A percentile compares a stretch with the other conserved stretches of the same genome.
Conservation (phyloP, 1,139 yeast species). For the Candida gigantensis region DNA sequence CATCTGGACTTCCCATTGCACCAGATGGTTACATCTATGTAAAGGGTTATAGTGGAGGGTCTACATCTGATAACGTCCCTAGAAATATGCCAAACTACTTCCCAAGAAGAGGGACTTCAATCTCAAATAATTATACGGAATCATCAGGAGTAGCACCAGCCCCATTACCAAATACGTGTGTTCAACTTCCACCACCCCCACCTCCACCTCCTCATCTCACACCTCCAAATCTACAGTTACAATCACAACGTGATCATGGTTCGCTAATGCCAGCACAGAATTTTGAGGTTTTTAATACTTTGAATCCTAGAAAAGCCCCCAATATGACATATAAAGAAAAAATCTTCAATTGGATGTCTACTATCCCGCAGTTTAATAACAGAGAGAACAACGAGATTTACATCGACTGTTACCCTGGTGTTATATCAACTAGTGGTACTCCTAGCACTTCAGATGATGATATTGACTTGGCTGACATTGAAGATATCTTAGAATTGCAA, state of each 20-base stretch:
- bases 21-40: constrained; percentile 4
- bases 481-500: constrained; percentile 53
- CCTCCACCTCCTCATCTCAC: constrained; percentile 1
- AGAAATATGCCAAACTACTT: constrained; percentile 2
- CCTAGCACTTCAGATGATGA: constrained; percentile 15
- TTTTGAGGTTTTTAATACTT: constrained; percentile 19
- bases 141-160: neutral
- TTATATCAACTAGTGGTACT: constrained; percentile 28
- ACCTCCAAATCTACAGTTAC: neutral
- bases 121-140: neutral
- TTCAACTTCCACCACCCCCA: constrained; percentile 1
- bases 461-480: constrained; percentile 26
- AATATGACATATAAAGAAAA: constrained; percentile 66
- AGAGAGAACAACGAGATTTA: constrained; percentile 16
- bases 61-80: constrained; percentile 2
- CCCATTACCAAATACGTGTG: neutral
- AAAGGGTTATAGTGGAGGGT: constrained; percentile 1
- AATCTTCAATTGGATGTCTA: constrained; percentile 59
- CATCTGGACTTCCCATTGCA: neutral
- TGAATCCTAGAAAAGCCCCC: constrained; percentile 58
- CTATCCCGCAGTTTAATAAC: constrained; percentile 45
- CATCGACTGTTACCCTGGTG: constrained; percentile 49
- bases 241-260: neutral
- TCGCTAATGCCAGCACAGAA: neutral
- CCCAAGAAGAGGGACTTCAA: constrained; percentile 1